Base-by-base conservation (phyloP, 306 rosid species). In the Prosopis cineraria region DNA sequence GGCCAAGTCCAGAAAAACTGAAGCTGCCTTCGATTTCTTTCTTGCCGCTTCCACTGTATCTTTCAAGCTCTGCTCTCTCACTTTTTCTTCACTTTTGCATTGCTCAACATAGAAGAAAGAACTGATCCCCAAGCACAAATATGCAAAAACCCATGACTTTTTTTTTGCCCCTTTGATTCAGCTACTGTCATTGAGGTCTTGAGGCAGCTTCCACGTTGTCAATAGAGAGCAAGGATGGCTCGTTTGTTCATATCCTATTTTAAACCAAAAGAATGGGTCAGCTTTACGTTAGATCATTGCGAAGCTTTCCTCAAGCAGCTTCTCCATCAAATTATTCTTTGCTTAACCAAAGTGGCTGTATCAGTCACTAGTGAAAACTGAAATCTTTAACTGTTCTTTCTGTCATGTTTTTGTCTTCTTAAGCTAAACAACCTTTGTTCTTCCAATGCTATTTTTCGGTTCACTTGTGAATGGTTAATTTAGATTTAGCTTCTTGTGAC, bases 271-370 rank as follows among this genome's bases (percentile, higher is more conserved):
- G 68, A 64, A 74, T 25, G 68, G 14, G 33, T 53, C 17, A 64
- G 55, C 70, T 75, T 77, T 77, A 73, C 36, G 75, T 82, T 73
- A 71, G 45, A 79, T 75, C 78, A 88, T 80, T 71, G 48, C 72
- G 50, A 73, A 78, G 82, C 80, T 72, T 92, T 87, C 77, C 58
- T 40, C 80, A 64, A 71, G 78, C 80, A 88, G 84, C 96, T 89
- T 90, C 91, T 87, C 27, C 84, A 67, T 77, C 79, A 91, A 86
- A 87, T 72, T 86, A 90, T 91, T 90, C 96, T 73, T 89, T 91
- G 76, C 93, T 88, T 92, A 78, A 81, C 85, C 83, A 64, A 78
- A 77, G 41, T 44, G 72, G 39, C 25, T 45, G 36, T 13, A 58
- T 6, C 7, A 58, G 39, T 36, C 7, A n/a, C n/a, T n/a, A 4